Conservation (phyloP, 2,329 filamentous ascomycete species). For the Stylonectria norvegica region DNA sequence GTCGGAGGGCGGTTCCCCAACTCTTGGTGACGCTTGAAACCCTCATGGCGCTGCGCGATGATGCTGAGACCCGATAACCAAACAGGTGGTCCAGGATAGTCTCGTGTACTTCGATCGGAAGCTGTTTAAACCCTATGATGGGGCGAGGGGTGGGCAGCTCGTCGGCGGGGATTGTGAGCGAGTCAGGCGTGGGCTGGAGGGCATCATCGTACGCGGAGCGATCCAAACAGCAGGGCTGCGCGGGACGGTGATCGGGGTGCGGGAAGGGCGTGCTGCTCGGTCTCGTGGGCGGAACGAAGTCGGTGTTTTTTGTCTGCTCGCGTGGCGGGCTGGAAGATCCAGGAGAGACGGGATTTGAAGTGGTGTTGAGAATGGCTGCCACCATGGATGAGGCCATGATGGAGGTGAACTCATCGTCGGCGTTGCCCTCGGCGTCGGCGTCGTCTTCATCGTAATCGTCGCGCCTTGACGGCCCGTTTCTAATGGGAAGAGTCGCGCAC, state of each 20-base stretch:
- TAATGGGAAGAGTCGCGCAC: constrained; percentile 21
- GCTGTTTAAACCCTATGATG: constrained; percentile 42
- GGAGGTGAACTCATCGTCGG: constrained; percentile 34
- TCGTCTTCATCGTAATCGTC: constrained; percentile 14
- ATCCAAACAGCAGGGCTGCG: constrained; percentile 27
- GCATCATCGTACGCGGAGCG: constrained; percentile 21
- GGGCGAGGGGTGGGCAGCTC: constrained; percentile 18
- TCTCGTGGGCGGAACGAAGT: constrained; percentile 38
- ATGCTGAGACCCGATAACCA: constrained; percentile 62
- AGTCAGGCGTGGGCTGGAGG: constrained; percentile 13
- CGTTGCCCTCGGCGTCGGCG: constrained; percentile 19
- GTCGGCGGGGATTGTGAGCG: constrained; percentile 15
- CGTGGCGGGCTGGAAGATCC: constrained; percentile 51
- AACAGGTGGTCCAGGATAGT: constrained; percentile 69
- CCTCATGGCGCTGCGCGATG: constrained; percentile 53
- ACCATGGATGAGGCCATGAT: constrained; percentile 38
- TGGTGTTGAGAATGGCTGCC: constrained; percentile 35
- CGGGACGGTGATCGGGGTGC: constrained; percentile 47
- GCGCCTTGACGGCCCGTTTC: constrained; percentile 20
- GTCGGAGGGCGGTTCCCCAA: constrained; percentile 63
- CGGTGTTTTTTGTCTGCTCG: constrained; percentile 42
- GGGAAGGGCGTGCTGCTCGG: constrained; percentile 61
- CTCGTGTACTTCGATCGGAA: constrained; percentile 70
- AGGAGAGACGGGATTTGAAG: constrained; percentile 54
- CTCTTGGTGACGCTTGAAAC: constrained; percentile 53